Evolutionary conservation across 768 basidiomycete genomes (phyloP).

Genomic region (Hydnum rufescens): DNA sequence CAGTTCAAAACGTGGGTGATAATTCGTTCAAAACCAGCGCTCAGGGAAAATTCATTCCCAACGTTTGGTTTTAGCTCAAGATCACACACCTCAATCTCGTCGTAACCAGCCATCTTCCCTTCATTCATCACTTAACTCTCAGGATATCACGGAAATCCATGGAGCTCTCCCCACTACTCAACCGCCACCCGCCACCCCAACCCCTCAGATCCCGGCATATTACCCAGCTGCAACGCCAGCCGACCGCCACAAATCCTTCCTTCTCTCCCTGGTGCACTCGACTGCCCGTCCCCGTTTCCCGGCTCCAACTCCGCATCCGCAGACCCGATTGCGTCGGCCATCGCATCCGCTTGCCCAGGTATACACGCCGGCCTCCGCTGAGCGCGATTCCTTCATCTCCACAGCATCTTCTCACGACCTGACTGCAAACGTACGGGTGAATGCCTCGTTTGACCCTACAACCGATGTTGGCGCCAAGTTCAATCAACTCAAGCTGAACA

Average conservation of each 20-base stretch:
- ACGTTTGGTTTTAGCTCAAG: too few relatives aligned
- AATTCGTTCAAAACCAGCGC: too few relatives aligned
- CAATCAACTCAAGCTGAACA: constrained; percentile 70
- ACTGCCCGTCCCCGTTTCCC: constrained; percentile 55
- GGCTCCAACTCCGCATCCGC: constrained; percentile 42
- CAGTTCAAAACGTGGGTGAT: too few relatives aligned
- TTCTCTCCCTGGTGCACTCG: constrained; percentile 68
- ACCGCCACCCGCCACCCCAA: background rate
- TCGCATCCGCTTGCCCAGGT: constrained; percentile 5
- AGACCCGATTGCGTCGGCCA: constrained; percentile 17
- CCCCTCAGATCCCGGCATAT: background rate
- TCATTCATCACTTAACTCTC: background rate
- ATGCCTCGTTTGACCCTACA: constrained; percentile 75
- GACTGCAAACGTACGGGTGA: constrained; percentile 47
- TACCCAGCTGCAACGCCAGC: constrained; percentile 32
- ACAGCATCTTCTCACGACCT: constrained; percentile 79
- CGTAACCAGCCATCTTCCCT: background rate
- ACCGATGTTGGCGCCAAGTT: constrained; percentile 32
- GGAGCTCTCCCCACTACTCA: background rate
- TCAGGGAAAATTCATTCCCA: too few relatives aligned
- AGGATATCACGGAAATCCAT: background rate
- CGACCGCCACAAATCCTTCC: constrained; percentile 58
- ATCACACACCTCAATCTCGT: too few relatives aligned
- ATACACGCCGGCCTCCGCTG: constrained; percentile 21
- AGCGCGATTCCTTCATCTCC: constrained; percentile 48